Conservation (phyloP, 192 early-diverging fungal genomes). For the Backusella tarrabulga region DNA sequence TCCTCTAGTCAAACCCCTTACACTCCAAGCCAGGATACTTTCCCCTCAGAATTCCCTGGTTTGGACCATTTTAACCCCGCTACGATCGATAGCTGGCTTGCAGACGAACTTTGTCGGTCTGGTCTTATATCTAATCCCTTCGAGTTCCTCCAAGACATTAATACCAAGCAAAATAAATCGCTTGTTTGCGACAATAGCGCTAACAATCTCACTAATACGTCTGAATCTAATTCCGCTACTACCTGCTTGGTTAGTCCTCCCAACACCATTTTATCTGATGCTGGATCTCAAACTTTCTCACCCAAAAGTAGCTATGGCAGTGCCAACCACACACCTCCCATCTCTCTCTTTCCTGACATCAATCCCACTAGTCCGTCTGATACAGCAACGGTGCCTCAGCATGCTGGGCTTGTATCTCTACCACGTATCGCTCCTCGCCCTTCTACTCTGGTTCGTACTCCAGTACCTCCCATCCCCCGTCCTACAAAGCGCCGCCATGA, state of each 20-base stretch:
- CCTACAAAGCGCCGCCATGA: constrained; percentile 8
- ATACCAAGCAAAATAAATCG: background rate
- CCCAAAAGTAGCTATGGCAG: background rate
- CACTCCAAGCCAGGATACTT: background rate
- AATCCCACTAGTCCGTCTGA: too few relatives aligned
- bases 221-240: background rate
- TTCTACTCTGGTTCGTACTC: background rate
- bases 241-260: background rate
- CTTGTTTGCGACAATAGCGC: background rate
- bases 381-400: too few relatives aligned
- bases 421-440: constrained; percentile 8
- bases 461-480: constrained; percentile 3
- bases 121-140: constrained; percentile 32
- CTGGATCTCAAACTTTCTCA: background rate
- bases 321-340: background rate
- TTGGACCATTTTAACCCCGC: background rate
- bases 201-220: background rate
- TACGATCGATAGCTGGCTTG: constrained; percentile 47
- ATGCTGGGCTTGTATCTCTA: background rate
- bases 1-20: background rate
- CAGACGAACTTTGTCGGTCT: constrained; percentile 43
- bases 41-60: background rate
- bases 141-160: background rate
- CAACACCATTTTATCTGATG: background rate
- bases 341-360: constrained; percentile 18